These are phyloP conservation scores for Globisporangium echinulatum DNA, from an alignment of 352 stramenopile genomes.

Conservation along the genomic window DNA sequence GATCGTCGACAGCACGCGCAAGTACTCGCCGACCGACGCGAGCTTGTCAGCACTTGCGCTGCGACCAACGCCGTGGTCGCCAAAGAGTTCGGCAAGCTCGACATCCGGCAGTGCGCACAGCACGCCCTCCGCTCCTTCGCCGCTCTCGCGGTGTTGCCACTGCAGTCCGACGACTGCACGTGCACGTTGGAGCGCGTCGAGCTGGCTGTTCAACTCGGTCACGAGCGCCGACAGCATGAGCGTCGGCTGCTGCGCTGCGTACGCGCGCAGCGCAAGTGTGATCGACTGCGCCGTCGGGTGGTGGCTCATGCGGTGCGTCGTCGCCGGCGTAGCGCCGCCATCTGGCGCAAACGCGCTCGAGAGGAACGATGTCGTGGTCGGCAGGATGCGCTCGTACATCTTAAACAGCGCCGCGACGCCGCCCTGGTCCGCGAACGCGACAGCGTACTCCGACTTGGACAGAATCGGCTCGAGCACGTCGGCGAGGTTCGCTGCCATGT, in stretches of 20 bases:
- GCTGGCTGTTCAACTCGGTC: constrained; percentile 45
- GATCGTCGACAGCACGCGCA: constrained; percentile 55
- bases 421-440: constrained; percentile 86
- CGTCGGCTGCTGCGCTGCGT: constrained; percentile 83
- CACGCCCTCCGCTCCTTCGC: constrained; percentile 48
- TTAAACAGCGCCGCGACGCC: constrained; percentile 87
- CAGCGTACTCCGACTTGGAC: constrained; percentile 91
- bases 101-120: constrained; percentile 57
- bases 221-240: constrained; percentile 68
- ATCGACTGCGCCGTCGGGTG: constrained; percentile 88
- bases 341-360: constrained; percentile 31
- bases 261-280: constrained; percentile 82
- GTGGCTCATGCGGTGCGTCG: constrained; percentile 43
- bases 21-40: constrained; percentile 46
- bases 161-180: constrained; percentile 33
- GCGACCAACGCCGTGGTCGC: background rate
- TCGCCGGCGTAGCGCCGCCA: background rate
- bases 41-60: constrained; percentile 25
- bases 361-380: constrained; percentile 72
- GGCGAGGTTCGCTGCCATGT: constrained; percentile 75
- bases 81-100: constrained; percentile 27
- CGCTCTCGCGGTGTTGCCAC: constrained; percentile 37
- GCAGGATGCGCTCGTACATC: constrained; percentile 87
- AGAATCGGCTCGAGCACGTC: constrained; percentile 94
- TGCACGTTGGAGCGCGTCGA: constrained; percentile 37